Evolutionary conservation across 441 rosid genomes (phyloP), one percentile per base, ranked within the genome.

Genomic region (Capsella rubella): DNA sequence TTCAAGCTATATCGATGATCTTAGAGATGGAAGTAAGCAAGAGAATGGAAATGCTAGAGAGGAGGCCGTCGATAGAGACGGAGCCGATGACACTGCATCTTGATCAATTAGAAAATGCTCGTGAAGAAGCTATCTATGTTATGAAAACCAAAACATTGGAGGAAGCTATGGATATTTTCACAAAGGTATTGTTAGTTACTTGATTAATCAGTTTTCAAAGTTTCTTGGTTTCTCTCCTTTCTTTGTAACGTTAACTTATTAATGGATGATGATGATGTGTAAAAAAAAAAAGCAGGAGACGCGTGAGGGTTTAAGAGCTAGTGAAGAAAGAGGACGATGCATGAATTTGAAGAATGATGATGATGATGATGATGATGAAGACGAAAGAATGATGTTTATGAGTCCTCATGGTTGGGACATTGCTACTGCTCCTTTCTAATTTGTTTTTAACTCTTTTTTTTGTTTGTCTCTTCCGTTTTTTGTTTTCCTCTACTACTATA

Each of bases 31-130:
- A 70, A 70, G 71, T 55, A 37, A 45, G 64, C 47, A 77, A 71
- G 45, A 64, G 75, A 25, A 42, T 40, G 73, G 72, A 34, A n/a
- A 77, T 59, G 69, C 45, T 77, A 51, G 63, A 72, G 66, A 77
- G 80, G 69, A 77, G 32, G 50, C 3, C 80, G 0, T 77, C 80
- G 40, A 77, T 77, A 43, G 80, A 77, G 31, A 72, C 77, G 8
- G 80, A 77, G 64, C 80, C 80, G 1, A 67, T 66, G 80, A 77
- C 80, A 5, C 58, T 77, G 13, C 59, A 60, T 72, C 52, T 77
- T 1, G 69, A 72, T 16, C 69, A 77, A 45, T 9, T 77, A 6
- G 64, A 59, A 37, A 52, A 45, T 60, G 80, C 80, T 27, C 55
- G 80, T 13, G 77, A 72, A 39, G 80, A 71, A 45, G 80, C 80